Evolutionary conservation across 441 rosid genomes (phyloP), one percentile per base, ranked within the genome.

Genomic region (Cnidoscolus chayamansa): DNA sequence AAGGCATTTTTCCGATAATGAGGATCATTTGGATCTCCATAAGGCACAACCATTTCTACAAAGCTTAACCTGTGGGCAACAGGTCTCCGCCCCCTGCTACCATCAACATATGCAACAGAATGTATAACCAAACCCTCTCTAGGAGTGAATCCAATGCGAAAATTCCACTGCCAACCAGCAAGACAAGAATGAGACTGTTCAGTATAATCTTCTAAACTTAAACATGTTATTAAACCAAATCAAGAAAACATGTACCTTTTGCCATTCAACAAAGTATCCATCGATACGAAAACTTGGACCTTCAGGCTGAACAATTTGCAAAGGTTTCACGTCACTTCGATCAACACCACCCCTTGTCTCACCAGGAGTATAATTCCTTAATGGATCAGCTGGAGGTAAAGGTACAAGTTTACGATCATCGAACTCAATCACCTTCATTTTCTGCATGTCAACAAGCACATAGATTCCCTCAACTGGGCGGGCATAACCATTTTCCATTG

Each of bases 401-500:
- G 96, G 96, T 76, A 92, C 93, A 78, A 90, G 85, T 79, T 90
- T 90, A 19, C 85, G 90, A 79, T 92, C 96, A 81, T 92, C 97
- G 74, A 86, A 92, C 71, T 90, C 94, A 75, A 90, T 85, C 68
- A 90, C 90, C 71, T 79, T 87, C 97, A 92, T 90, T 76, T 90
- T 88, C 80, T 90, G 97, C 90, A 92, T 88, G 80, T 90, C 97
- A 61, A 90, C 94, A 73, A 92, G 87, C 9, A 90, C 86, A 80
- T 87, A 81, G 71, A 92, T 84, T 45, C 94, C 97, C 79, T 92
- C 96, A 68, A 92, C 96, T 77, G 94, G 97, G 64, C 92, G 90
- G 53, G 94, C 96, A 84, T 92, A 92, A 74, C 97, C 97, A 85
- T 92, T 92, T 84, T 92, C 97, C 97, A 92, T 85, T 8, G 96